A percentile compares a stretch with the other conserved stretches of the same genome.
These are phyloP conservation scores for Zygoascus bituminiphila DNA, from an alignment of 805 yeast genomes.

Conservation along the genomic window DNA sequence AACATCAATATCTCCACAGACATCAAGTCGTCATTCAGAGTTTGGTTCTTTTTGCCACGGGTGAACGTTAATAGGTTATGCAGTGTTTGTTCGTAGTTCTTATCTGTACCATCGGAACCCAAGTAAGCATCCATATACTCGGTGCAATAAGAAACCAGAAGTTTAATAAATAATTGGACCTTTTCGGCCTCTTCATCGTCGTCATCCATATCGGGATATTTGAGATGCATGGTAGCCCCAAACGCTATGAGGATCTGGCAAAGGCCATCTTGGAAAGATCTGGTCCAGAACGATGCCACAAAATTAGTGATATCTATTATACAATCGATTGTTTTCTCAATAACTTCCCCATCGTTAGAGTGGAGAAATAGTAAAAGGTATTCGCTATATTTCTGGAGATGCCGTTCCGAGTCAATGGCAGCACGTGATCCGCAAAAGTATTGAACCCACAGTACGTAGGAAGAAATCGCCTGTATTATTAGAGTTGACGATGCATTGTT, in stretches of 20 bases:
- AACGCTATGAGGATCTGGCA: conserved; percentile 1
- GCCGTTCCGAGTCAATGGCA: not conserved
- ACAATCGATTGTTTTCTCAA: conserved; percentile 9
- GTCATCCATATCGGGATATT: not conserved
- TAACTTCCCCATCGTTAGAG: conserved; percentile 11
- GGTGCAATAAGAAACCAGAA: conserved; percentile 8
- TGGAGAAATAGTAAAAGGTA: conserved; percentile 8
- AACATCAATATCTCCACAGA: conserved; percentile 26
- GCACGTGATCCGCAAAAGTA: not conserved
- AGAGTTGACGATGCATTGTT: not conserved
- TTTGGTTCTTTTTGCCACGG: conserved; percentile 10
- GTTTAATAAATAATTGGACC: conserved; percentile 9
- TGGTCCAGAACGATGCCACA: conserved; percentile 13
- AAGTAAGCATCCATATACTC: conserved; percentile 3
- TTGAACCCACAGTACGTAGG: conserved; percentile 1
- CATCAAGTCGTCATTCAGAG: conserved; percentile 24
- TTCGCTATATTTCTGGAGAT: not conserved
- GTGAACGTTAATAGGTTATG: conserved; percentile 11
- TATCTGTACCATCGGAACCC: not conserved
- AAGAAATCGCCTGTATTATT: not conserved
- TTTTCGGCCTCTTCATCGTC: conserved; percentile 8
- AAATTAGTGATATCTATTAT: conserved; percentile 14
- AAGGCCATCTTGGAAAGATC: conserved; percentile 8
- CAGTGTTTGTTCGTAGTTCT: not conserved
- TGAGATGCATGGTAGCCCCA: conserved; percentile 2